These are phyloP conservation scores for Mycena chlorophos DNA, from an alignment of 768 basidiomycete genomes.

Conservation along the genomic window DNA sequence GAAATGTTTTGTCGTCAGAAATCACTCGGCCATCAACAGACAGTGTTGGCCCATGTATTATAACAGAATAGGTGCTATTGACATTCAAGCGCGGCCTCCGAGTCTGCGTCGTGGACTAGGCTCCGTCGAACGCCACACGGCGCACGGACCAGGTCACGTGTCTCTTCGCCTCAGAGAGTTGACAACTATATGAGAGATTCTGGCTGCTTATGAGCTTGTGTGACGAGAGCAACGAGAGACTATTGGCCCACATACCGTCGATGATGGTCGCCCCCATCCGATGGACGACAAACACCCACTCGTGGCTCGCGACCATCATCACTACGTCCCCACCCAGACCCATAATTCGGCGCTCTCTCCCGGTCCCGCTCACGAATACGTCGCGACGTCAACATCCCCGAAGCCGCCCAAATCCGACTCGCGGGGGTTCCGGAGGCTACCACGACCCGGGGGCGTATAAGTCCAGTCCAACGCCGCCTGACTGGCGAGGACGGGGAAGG, in stretches of 20 bases:
- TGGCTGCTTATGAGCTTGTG: constrained; percentile 39
- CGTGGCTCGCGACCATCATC: constrained; percentile 80
- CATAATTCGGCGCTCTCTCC: constrained; percentile 81
- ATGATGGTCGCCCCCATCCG: constrained; percentile 92
- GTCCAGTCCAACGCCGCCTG: constrained; percentile 75
- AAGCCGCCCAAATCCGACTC: constrained; percentile 70
- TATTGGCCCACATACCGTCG: constrained; percentile 70
- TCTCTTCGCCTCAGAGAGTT: too few species aligned
- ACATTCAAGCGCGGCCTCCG: too few species aligned
- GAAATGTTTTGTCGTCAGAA: too few species aligned
- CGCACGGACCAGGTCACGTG: too few species aligned
- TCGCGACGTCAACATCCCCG: constrained; percentile 86
- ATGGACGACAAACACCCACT: constrained; percentile 87
- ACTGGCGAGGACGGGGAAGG: constrained; percentile 78
- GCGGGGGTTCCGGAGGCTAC: constrained; percentile 41
- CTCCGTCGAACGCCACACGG: too few species aligned
- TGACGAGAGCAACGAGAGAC: too few species aligned
- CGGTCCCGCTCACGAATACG: constrained; percentile 91
- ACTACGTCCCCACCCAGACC: constrained; percentile 92
- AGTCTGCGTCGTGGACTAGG: too few species aligned
- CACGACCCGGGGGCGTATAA: constrained; percentile 57
- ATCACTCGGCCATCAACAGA: too few species aligned
- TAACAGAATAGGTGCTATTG: too few species aligned
- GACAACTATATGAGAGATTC: constrained; percentile 80
- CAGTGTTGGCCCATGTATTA: too few species aligned